A percentile compares a stretch with the other conserved stretches of the same genome.
These are phyloP conservation scores for Hypericum perforatum DNA, from an alignment of 345 rosid species.

Conservation along the genomic window DNA sequence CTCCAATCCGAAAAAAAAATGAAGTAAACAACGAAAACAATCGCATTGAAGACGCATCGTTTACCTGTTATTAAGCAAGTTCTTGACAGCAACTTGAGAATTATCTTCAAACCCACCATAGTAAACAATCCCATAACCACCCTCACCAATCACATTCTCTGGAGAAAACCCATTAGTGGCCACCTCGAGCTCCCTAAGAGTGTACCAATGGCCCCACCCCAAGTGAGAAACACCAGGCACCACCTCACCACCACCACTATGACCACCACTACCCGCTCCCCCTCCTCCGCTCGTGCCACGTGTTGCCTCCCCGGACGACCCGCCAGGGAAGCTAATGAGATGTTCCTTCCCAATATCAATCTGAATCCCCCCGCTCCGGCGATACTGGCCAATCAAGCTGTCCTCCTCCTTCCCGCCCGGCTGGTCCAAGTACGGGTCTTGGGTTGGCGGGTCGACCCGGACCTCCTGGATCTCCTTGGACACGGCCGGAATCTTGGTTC, in stretches of 20 bases:
- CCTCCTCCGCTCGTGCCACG: constrained; percentile 21
- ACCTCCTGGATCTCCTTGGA: constrained; percentile 80
- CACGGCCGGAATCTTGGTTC: constrained; percentile 39
- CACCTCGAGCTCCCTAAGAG: constrained; percentile 14
- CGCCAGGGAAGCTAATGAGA: constrained; percentile 36
- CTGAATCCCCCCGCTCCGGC: constrained; percentile 43
- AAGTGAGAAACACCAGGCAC: constrained; percentile 45
- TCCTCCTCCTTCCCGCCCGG: constrained; percentile 29
- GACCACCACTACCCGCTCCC: constrained; percentile 11
- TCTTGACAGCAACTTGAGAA: constrained; percentile 5
- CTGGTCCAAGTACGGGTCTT: constrained; percentile 19
- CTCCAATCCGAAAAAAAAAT: too few species aligned
- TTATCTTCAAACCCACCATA: not conserved
- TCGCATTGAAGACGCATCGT: too few species aligned
- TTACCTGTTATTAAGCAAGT: constrained; percentile 8
- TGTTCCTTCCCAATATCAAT: constrained; percentile 48
- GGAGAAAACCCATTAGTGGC: constrained; percentile 1
- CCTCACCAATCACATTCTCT: constrained; percentile 4
- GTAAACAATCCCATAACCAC: constrained; percentile 8
- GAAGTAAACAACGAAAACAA: too few species aligned
- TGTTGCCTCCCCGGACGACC: constrained; percentile 18
- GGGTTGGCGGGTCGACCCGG: constrained; percentile 18
- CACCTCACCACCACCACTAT: constrained; percentile 19
- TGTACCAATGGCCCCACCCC: constrained; percentile 56
- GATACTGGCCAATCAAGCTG: constrained; percentile 20